Base-by-base conservation (phyloP, 2,329 filamentous ascomycete species). In the Clathrospora elynae region DNA sequence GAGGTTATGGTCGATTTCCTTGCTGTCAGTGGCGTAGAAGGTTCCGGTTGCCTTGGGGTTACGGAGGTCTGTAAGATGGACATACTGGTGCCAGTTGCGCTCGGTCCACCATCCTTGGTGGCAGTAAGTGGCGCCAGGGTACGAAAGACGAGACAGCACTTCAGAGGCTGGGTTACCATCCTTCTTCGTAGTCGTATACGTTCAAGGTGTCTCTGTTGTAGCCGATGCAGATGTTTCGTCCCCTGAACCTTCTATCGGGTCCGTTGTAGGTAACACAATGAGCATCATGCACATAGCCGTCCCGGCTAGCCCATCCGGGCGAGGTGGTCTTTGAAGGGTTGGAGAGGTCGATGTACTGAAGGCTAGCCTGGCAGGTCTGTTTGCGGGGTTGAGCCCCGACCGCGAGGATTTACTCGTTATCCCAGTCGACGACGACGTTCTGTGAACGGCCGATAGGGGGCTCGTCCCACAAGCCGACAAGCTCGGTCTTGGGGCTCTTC, bases 241-340 rank as follows among this genome's bases (percentile, higher is more conserved):
- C 76, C 3, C 65, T 59, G 62, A 77, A 81, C 22, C 69, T 61
- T 22, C 62, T 62, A 51, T 80, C 73, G 0, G 78, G 78, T 0
- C 79, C 78, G 6, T 71, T 73, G 67, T 79, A 80, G 26, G 75
- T 74, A 6, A 83, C 67, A 59, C 80, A 83, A 64, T 84, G 80
- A 2, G 80, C 80, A 54, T 83, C 80, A 60, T 83, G 80, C 4
- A 82, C 79, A 59, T 83, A 83, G 38, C 79, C 79, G 59, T 82
- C 80, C 24, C 74, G 61, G 26, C 71, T 67, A 6, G 77, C 75
- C 55, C 60, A 83, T 12, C 80, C 80, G 7, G 78, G 76, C 3
- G 72, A 74, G 12, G 68, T 74, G 6, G 79, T 76, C 55, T 79
- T 80, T 26, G 71, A 62, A 13, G 79, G 73, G 54, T 82, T 75